Base-by-base conservation (phyloP, 371 early-diverging fungal genomes). In the Amoeboaphelidium protococcarum region DNA sequence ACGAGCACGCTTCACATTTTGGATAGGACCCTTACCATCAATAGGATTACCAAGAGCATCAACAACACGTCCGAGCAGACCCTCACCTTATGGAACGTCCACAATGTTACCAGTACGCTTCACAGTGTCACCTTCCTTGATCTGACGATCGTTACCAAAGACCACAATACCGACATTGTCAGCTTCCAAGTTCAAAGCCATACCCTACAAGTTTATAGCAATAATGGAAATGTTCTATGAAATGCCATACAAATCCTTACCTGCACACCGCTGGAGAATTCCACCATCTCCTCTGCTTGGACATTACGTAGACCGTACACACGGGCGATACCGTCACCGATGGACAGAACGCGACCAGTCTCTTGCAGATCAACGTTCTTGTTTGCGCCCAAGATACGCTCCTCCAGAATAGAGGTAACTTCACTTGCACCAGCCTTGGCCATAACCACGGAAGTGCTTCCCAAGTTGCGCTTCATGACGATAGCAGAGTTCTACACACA, bases 261-360 rank as follows among this genome's bases (percentile, higher is more conserved):
- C 79, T 82, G 84, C 51, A 92, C 69, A 63, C 92, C 92, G 61
- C 79, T 78, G 58, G 86, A 83, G 76, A 92, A 92, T 60, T 92
- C 90, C 61, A 90, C 91, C 89, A 92, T 89, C 72, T 92, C 92
- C 69, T 92, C 92, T 61, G 92, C 90, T 71, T 92, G 89, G 60
- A 76, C 74, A 68, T 92, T 92, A 74, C 82, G 83, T 63, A 92
- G 72, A 52, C 92, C 92, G 51, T 87, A 89, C 55, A 92, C 88
- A 77, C 90, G 87, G 54, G 91, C 92, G 69, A 92, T 90, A 86
- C 92, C 92, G 69, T 90, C 91, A 76, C 91, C 90, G 58, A 91
- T 84, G 60, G 88, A 86, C 63, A 91, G 68, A 51, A 91, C 91
- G 59, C 90, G 81, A 51, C 91, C 91, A 52, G 88, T 89, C 69